phyloP scores from a whole-genome alignment of 2,329 filamentous ascomycete species.

The Trichoderma gracile region DNA sequence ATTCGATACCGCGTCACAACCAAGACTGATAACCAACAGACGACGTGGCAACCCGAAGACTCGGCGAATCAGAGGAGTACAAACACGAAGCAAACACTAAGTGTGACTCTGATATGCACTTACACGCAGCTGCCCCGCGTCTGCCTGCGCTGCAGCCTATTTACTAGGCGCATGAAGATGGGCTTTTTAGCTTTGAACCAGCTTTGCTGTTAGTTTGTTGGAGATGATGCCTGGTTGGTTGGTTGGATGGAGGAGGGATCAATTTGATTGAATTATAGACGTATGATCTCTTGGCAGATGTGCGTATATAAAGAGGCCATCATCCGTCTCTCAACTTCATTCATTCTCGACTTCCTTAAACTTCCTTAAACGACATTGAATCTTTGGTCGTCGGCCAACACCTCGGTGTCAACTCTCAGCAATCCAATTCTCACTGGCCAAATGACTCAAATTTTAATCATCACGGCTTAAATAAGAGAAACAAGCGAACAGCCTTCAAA shows the following conservation, averaged over 20 bases:
- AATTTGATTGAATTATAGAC: neutral
- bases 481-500: neutral
- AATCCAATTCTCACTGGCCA: no score
- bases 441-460: no score
- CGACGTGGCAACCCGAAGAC: neutral
- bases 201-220: neutral
- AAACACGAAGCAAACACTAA: neutral
- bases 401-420: slow-evolving; percentile 22
- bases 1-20: neutral
- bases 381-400: no score
- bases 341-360: neutral
- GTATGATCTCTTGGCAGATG: neutral
- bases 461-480: no score
- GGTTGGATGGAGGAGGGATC: no score
- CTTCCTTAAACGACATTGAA: no score
- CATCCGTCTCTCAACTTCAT: neutral
- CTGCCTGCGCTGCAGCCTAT: slow-evolving; percentile 19
- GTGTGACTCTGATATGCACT: neutral
- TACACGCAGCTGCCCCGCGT: slow-evolving; percentile 15
- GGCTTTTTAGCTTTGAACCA: neutral
- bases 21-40: neutral
- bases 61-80: neutral
- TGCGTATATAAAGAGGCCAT: neutral
- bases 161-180: neutral
- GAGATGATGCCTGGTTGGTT: no score